Evolutionary conservation across 2,329 filamentous ascomycete genomes (phyloP), one percentile per base, ranked within the genome.

Genomic region (Podosphaera fusca): DNA sequence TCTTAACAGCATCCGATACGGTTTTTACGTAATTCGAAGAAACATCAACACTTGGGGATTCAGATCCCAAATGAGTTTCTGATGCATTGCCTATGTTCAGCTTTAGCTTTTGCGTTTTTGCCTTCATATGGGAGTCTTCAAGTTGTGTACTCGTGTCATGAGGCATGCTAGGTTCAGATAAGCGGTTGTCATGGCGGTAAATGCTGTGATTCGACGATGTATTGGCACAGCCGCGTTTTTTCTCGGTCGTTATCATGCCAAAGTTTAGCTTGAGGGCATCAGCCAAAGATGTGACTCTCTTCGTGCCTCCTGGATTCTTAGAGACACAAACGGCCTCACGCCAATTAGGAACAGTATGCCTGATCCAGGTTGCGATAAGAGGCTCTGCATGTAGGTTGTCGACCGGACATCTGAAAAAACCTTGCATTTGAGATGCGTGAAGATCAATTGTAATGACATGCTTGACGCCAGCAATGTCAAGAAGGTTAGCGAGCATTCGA

Each of bases 361-460:
- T 83, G 65, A 98, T 94, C 92, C 92, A 98, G 64, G 87, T 85
- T 56, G 90, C 88, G 65, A 98, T 87, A 61, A 96, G 78, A 14
- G 92, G 90, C 69, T 98, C 92, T 55, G 92, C 92, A 64, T 95
- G 87, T 56, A 98, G 81, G 67, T 98, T 96, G 71, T 98, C 92
- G 59, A 98, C 90, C 0, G 92, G 92, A 64, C 90, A 95, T 67
- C 86, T 86, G 77, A 98, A 98, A 73, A 98, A 98, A 58, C 92
- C 92, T 72, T 98, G 92, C 87, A 96, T 96, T 73, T 96, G 92
- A n/a, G 85, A 88, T 56, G 86, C 86, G 72, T 98, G 92, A 35
- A 98, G 78, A 68, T 98, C 92, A 67, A 98, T 85, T 14, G 92
- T 98, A 65, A 98, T 89, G 69, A 98, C 86, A 74, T 98, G 92